Percentiles rank a stretch among this genome's conserved stretches.
These are phyloP conservation scores for Fusarium sp. DNA, from an alignment of 2,329 filamentous ascomycete species.

Conservation along the genomic window DNA sequence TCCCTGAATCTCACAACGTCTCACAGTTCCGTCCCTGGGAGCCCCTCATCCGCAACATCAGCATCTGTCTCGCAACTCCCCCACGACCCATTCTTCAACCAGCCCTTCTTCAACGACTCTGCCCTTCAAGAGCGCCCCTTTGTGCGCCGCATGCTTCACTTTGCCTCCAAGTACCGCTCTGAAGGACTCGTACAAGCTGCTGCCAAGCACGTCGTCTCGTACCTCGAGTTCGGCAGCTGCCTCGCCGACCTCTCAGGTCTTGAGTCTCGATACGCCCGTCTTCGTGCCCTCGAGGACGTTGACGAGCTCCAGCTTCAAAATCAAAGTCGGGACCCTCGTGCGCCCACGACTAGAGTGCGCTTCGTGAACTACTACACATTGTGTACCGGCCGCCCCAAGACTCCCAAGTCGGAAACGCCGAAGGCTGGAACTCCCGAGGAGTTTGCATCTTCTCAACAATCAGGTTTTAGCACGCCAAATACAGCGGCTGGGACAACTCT, in stretches of 20 bases:
- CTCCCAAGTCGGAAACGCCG: constrained; percentile 30
- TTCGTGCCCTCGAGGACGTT: constrained; percentile 79
- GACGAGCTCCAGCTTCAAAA: constrained; percentile 61
- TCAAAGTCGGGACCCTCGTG: constrained; percentile 22
- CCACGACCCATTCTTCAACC: constrained; percentile 76
- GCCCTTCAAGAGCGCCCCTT: constrained; percentile 76
- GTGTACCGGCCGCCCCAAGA: constrained; percentile 78
- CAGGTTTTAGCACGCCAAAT: background rate
- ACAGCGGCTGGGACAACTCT: background rate
- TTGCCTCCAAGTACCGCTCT: constrained; percentile 81
- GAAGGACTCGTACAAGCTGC: constrained; percentile 78
- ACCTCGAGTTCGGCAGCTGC: constrained; percentile 85
- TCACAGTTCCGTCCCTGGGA: constrained; percentile 28
- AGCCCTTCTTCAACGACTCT: constrained; percentile 80
- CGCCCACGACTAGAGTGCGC: constrained; percentile 67
- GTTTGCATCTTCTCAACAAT: background rate
- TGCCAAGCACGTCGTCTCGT: constrained; percentile 79
- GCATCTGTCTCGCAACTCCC: constrained; percentile 20
- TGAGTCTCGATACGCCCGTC: constrained; percentile 74
- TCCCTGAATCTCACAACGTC: constrained; percentile 36
- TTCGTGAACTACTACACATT: constrained; percentile 94
- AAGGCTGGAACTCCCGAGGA: constrained; percentile 7
- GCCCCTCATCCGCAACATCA: constrained; percentile 23
- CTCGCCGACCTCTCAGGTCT: constrained; percentile 81
- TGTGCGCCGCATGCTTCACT: constrained; percentile 76